A percentile compares a stretch with the other conserved stretches of the same genome.
These are phyloP conservation scores for Flaveria brownii DNA, from an alignment of 129 eudicot genomes.

Conservation along the genomic window DNA sequence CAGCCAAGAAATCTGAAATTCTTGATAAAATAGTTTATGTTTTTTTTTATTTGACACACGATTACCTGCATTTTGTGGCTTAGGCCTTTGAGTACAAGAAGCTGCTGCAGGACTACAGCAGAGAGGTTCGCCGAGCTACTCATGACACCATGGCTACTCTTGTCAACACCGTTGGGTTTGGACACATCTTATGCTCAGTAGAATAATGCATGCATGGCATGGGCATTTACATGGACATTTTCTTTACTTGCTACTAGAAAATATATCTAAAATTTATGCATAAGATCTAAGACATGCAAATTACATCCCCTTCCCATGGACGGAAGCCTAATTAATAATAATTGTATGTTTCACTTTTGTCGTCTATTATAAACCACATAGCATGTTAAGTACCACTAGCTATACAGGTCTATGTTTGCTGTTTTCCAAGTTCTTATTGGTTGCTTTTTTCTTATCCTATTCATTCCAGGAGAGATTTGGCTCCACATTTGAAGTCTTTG, in stretches of 20 bases:
- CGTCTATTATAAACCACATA: neutral
- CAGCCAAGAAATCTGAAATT: neutral
- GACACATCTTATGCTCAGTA: conserved; percentile 26
- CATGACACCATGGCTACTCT: conserved; percentile 88
- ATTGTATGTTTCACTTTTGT: neutral
- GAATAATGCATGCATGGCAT: conserved; percentile 3
- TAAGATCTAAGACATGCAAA: conserved; percentile 13
- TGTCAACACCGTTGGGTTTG: conserved; percentile 74
- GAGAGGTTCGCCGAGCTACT: conserved; percentile 93
- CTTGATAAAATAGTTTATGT: neutral
- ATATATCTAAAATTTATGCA: conserved; percentile 1
- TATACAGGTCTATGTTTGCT: neutral
- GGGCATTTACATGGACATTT: neutral
- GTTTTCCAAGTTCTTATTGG: conserved; percentile 6
- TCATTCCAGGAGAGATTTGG: conserved; percentile 74
- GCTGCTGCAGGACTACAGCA: conserved; percentile 81
- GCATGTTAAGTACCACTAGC: neutral
- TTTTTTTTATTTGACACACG: conserved; percentile 6
- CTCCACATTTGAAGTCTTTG: conserved; percentile 84
- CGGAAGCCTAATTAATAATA: conserved; percentile 15
- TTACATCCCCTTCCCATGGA: neutral
- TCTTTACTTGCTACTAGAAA: neutral
- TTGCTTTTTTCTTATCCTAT: conserved; percentile 18
- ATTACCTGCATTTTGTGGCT: conserved; percentile 31
- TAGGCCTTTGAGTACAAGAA: conserved; percentile 96